Evolutionary conservation across 2,329 filamentous ascomycete genomes (phyloP), one percentile per base, ranked within the genome.

Genomic region (Venturia pyrina): DNA sequence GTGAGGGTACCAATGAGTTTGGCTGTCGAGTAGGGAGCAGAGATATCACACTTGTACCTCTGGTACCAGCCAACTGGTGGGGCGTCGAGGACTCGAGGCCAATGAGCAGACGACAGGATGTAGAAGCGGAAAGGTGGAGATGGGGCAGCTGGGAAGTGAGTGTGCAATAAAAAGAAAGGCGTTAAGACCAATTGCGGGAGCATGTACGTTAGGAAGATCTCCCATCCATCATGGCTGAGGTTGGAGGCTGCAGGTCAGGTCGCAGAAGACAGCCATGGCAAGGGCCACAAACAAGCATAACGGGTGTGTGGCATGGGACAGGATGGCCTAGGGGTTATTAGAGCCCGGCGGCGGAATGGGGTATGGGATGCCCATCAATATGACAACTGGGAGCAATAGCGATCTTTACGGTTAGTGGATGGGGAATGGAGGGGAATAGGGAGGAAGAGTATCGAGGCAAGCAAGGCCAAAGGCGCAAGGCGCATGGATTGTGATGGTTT

Each of bases 21-120:
- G 3, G 34, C 0, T 7, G 53, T 56, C 63, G 53, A 65, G 37
- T 53, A 65, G 24, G 63, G 63, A 41, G 37, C 44, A 43, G 21
- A 65, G 63, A 65, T 60, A 65, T 59, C 63, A 65, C 63, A 65
- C 63, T 53, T 65, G 53, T 59, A 65, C 63, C 63, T 65, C 63
- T 65, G 63, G 53, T 41, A 41, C 37, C 53, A 43, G 41, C 15
- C 53, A 11, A 65, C 28, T 41, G 46, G 48, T 56, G 53, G 48
- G 48, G 63, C 46, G 46, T 48, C 6, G 34, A 37, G 63, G 48
- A 57, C 53, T 48, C 63, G 41, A 65, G 24, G 17, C 48, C 63
- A 56, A 65, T 57, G 19, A 59, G 43, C 48, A 59, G 15, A 46
- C 2, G 48, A 60, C 37, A 43, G 60, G 53, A 53, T 32, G 63